Percentiles rank a stretch among this genome's conserved stretches.
phyloP scores from a whole-genome alignment of 768 basidiomycete genomes.

The Cystobasidium ongulense region DNA sequence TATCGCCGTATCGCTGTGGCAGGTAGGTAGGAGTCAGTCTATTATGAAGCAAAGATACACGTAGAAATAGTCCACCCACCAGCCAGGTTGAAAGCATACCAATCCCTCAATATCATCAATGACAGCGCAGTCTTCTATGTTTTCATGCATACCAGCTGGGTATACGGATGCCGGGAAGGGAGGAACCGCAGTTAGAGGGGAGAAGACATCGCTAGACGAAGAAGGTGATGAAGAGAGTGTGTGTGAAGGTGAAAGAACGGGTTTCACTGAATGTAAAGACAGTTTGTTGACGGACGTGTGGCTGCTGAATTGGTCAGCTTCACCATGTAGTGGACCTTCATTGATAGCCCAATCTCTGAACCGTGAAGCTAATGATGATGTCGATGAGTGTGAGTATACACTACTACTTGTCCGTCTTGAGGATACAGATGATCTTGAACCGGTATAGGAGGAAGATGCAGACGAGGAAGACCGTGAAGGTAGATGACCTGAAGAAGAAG shows the following conservation, averaged over 20 bases:
- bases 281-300: neutral
- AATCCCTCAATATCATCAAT: neutral
- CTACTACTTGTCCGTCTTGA: neutral
- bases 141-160: neutral
- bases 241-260: too few relatives aligned
- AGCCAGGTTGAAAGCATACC: conserved; percentile 1
- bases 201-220: neutral
- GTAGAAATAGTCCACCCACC: neutral
- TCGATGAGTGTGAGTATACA: neutral
- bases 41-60: neutral
- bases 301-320: too few relatives aligned
- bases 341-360: neutral
- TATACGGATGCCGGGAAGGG: neutral
- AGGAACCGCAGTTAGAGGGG: neutral
- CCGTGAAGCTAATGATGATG: conserved; percentile 2
- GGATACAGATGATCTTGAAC: neutral
- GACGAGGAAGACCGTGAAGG: neutral
- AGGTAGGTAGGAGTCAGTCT: too few relatives aligned
- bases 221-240: neutral
- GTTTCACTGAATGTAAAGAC: neutral
- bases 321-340: neutral
- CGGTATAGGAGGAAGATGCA: neutral
- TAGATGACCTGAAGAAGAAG: neutral
- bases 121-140: neutral
- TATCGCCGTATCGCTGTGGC: neutral